Evolutionary conservation across 2,329 filamentous ascomycete genomes (phyloP), one percentile per base, ranked within the genome.

Genomic region (Exophiala xenobiotica): DNA sequence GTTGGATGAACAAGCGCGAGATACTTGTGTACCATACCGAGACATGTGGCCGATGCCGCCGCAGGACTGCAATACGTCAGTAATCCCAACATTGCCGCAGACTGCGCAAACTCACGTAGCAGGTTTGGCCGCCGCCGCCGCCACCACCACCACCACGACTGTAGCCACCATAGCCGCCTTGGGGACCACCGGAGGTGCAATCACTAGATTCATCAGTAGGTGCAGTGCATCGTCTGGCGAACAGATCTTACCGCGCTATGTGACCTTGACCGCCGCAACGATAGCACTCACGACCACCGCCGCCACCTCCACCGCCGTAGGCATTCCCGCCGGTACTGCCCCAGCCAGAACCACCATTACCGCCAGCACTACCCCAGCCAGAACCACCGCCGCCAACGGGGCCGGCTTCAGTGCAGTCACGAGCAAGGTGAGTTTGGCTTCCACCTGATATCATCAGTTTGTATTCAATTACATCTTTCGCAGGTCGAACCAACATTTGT

Each of bases 211-310:
- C 31, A 39, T 58, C 73, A 57, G 68, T 70, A 54, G 22, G 64
- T 60, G 67, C 72, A 88, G 82, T 66, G 81, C 78, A 83, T 88
- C 20, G 19, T 12, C 8, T 40, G n/a, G 93, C 81, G 90, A 90
- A 65, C 88, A 9, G 24, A 11, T 20, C 58, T 22, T 43, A 61
- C 60, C 60, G 90, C 64, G 93, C 92, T 72, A 97, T 96, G 81
- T 97, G 93, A 55, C 93, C 93, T 62, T 90, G 81, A 78, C 96
- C 88, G 59, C 91, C 91, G 76, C 93, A 99, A 86, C 96, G 96
- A 85, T 96, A 96, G 84, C 90, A 96, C 76, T 95, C 87, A 63
- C 86, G 74, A 39, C 60, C 79, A 50, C 74, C 69, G 58, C 74
- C 70, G 20, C 62, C 80, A 48, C 74, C 70, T 23, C 42, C 46